These are phyloP conservation scores for Avena atlantica DNA, from an alignment of 176 grass and related monocot genomes.

Conservation along the genomic window DNA sequence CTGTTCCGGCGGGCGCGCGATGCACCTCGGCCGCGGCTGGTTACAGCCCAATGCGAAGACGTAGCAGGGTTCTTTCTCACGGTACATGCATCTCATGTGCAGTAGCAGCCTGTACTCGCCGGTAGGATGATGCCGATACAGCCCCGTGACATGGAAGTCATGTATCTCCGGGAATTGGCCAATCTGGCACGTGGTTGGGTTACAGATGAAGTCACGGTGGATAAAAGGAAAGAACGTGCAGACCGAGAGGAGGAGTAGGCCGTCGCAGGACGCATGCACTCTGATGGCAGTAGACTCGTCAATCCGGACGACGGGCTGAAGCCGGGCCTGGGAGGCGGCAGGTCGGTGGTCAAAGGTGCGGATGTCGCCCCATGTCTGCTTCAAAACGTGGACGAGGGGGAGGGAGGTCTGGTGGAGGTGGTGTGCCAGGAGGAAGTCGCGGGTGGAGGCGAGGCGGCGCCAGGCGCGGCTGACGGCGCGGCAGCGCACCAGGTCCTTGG, in stretches of 20 bases:
- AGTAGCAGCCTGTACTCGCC: not conserved
- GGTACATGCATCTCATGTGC: not conserved
- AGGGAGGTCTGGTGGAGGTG: not conserved
- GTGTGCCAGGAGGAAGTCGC: not conserved
- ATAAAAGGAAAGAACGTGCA: not conserved
- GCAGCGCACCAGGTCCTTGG: not conserved
- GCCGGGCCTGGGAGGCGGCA: not conserved
- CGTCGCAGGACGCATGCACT: not conserved
- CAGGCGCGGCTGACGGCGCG: not conserved
- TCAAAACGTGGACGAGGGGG: not conserved
- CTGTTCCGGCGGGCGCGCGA: not conserved
- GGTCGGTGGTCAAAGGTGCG: not conserved
- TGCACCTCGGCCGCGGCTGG: not conserved
- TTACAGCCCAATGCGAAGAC: not conserved
- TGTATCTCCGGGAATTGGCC: not conserved
- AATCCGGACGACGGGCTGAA: not conserved
- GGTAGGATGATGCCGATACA: not conserved
- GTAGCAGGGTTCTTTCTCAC: not conserved
- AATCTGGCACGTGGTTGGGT: not conserved
- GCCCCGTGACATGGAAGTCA: not conserved
- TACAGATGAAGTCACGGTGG: not conserved
- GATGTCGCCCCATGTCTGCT: not conserved
- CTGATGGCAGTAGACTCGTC: not conserved
- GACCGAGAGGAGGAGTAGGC: not conserved
- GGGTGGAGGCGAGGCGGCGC: not conserved